Conservation (phyloP, 768 basidiomycete genomes). For the Coprinopsis sp. region DNA sequence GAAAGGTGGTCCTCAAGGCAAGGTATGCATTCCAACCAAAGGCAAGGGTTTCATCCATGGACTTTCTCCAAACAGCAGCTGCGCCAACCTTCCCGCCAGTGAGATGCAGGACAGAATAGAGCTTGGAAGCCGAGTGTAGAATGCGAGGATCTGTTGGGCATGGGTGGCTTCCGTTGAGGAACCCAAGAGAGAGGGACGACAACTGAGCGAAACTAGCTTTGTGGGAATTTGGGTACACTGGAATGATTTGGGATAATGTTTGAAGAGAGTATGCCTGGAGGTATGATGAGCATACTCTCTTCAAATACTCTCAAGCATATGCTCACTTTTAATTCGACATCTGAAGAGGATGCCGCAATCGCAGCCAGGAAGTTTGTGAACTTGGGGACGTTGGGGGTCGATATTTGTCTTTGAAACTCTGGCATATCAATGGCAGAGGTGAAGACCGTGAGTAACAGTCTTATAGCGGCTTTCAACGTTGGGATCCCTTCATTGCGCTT, state of each 20-base stretch:
- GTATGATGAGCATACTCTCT: not conserved
- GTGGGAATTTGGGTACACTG: constrained; percentile 64
- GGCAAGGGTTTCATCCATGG: constrained; percentile 61
- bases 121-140: constrained; percentile 44
- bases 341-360: constrained; percentile 47
- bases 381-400: constrained; percentile 67
- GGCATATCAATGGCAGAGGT: constrained; percentile 52
- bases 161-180: constrained; percentile 51
- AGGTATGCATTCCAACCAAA: constrained; percentile 64
- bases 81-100: constrained; percentile 80
- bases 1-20: constrained; percentile 57
- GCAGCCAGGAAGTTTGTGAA: constrained; percentile 55
- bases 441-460: constrained; percentile 60
- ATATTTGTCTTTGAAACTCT: constrained; percentile 80
- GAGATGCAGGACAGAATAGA: constrained; percentile 61
- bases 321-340: constrained; percentile 53
- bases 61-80: constrained; percentile 68
- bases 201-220: constrained; percentile 50
- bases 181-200: constrained; percentile 47
- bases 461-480: constrained; percentile 56
- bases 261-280: constrained; percentile 41
- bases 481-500: constrained; percentile 70
- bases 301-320: not conserved
- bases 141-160: constrained; percentile 36
- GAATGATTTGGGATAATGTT: constrained; percentile 52